These are phyloP conservation scores for Sarcomyxa edulis DNA, from an alignment of 768 basidiomycete genomes.

Conservation along the genomic window DNA sequence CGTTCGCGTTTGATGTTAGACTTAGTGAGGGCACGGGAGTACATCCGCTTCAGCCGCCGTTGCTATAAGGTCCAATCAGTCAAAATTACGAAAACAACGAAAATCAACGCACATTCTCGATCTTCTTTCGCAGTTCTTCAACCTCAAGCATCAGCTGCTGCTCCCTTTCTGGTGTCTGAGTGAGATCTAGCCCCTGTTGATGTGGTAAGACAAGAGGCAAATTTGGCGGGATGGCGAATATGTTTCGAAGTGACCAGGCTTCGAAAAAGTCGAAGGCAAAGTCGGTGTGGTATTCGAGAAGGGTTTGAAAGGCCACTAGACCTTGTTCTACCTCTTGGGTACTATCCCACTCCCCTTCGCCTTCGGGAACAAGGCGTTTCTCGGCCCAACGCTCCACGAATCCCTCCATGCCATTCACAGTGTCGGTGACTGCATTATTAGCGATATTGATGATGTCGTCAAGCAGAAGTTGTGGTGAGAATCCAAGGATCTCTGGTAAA, in stretches of 20 bases:
- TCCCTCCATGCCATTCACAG: conserved; percentile 75
- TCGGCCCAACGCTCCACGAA: conserved; percentile 72
- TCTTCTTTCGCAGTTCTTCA: conserved; percentile 55
- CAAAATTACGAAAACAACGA: conserved; percentile 3
- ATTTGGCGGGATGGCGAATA: conserved; percentile 71
- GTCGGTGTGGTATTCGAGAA: conserved; percentile 85
- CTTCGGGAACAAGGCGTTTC: conserved; percentile 43
- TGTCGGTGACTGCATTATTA: conserved; percentile 72
- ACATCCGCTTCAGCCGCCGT: conserved; percentile 56
- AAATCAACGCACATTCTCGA: conserved; percentile 58
- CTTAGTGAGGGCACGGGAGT: conserved; percentile 44
- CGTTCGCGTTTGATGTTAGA: conserved; percentile 41
- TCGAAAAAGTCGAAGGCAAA: conserved; percentile 91
- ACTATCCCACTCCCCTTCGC: conserved; percentile 45
- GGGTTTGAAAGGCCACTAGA: conserved; percentile 79
- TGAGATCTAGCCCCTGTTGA: conserved; percentile 68
- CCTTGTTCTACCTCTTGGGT: conserved; percentile 76
- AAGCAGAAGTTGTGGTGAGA: conserved; percentile 78
- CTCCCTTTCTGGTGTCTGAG: conserved; percentile 49
- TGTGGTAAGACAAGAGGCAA: conserved; percentile 72
- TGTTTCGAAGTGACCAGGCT: conserved; percentile 84
- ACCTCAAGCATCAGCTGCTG: conserved; percentile 62
- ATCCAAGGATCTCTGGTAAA: conserved; percentile 72
- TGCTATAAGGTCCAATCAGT: conserved; percentile 35
- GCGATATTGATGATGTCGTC: conserved; percentile 85